Conservation (phyloP, 2,329 filamentous ascomycete genomes). For the Chaetomium olivaceum region DNA sequence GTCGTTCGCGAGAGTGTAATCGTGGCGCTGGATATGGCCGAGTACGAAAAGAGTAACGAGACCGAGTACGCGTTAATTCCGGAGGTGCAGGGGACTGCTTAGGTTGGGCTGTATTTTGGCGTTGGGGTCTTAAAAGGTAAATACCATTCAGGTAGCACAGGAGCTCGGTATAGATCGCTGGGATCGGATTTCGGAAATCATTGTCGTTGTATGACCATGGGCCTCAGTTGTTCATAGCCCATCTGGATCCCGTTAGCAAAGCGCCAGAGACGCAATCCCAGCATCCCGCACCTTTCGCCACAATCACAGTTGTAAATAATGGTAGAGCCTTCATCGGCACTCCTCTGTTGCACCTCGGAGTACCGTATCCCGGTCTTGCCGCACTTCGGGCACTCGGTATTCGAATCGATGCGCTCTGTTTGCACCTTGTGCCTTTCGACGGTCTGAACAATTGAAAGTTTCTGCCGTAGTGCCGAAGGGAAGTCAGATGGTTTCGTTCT, state of each 20-base stretch:
- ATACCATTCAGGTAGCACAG: constrained; percentile 8
- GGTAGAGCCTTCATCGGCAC: constrained; percentile 93
- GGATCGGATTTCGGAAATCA: constrained; percentile 11
- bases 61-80: constrained; percentile 91
- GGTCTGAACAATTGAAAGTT: constrained; percentile 82
- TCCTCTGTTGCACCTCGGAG: constrained; percentile 80
- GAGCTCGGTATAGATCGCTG: constrained; percentile 13
- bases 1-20: constrained; percentile 94
- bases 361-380: constrained; percentile 80
- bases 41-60: constrained; percentile 88
- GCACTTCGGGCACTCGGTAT: constrained; percentile 77
- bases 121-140: constrained; percentile 23
- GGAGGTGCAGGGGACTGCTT: constrained; percentile 48
- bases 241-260: constrained; percentile 29
- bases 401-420: constrained; percentile 63
- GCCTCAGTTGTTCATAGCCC: constrained; percentile 35
- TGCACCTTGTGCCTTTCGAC: constrained; percentile 75
- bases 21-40: constrained; percentile 96
- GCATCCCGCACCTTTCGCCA: constrained; percentile 69
- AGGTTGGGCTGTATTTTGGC: constrained; percentile 34
- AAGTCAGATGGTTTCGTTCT: constrained; percentile 87
- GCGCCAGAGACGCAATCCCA: not conserved
- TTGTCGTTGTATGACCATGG: constrained; percentile 3
- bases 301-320: constrained; percentile 90
- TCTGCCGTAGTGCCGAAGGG: constrained; percentile 83